Base-by-base conservation (phyloP, 1,284 basidiomycete species). In the Athelia sp. region DNA sequence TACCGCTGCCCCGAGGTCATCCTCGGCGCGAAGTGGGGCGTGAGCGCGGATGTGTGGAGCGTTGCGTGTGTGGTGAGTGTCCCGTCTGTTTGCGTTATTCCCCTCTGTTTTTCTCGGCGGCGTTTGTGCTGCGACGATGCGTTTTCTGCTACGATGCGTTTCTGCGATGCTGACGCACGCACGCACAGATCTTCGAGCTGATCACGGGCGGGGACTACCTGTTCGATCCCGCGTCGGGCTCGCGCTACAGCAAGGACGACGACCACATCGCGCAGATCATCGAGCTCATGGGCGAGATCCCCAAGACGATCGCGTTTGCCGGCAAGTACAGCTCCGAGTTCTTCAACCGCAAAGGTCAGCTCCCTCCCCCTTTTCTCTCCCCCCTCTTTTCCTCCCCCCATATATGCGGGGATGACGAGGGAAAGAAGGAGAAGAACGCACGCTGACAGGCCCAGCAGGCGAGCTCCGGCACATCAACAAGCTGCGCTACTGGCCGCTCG, bases 241-340 rank as follows among this genome's bases (percentile, higher is more conserved):
- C 83, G 32, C 74, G 84, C 29, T 90, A 88, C 51, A 89, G 86
- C 72, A 97, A 98, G 70, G 97, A 99, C 68, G 96, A 99, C 68
- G 97, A 99, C 65, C 96, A 99, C 64, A 93, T 99, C 52, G 96
- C 97, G 3, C 96, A 99, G 72, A 93, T 99, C 60, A 94, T 98
- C 69, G 97, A 99, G 71, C 78, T 99, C 15, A 75, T 98, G 58
- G 97, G 96, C 47, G 93, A 97, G 61, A 75, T 91, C 45, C 92
- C 95, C 11, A 87, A 87, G 62, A 76, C 74, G 47, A 73, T 99
- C 43, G 93, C 93, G 2, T 83, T 97, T 58, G 82, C 84, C 3
- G 97, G 97, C 43, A 98, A 97, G 67, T 98, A 98, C 72, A 90
- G 85, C 55, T 82, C 84, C 49, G 95, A 98, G 64, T 93, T 98